phyloP scores from a whole-genome alignment of 2,329 filamentous ascomycete genomes.

The Ophiocordyceps sinensis region DNA sequence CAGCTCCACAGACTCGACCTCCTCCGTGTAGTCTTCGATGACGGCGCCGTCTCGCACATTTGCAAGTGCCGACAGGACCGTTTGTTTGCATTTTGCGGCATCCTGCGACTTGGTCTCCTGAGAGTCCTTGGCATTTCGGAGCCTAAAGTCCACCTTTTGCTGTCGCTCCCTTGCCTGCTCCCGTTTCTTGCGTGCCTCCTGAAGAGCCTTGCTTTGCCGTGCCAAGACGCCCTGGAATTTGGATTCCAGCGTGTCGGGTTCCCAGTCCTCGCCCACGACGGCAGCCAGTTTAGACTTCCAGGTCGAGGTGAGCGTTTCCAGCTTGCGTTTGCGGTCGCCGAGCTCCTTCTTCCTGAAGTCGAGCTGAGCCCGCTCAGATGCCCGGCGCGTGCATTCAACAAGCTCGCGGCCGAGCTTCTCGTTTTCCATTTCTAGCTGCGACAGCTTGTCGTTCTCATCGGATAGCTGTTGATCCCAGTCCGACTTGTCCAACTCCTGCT shows the following conservation, averaged over 20 bases:
- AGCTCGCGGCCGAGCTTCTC: slow-evolving; percentile 67
- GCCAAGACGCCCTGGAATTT: slow-evolving; percentile 52
- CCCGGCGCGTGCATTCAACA: slow-evolving; percentile 65
- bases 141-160: slow-evolving; percentile 59
- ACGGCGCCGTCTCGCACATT: slow-evolving; percentile 26
- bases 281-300: slow-evolving; percentile 57
- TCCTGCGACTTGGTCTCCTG: slow-evolving; percentile 51
- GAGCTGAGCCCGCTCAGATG: slow-evolving; percentile 69
- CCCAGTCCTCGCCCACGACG: slow-evolving; percentile 53
- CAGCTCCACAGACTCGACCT: slow-evolving; percentile 34
- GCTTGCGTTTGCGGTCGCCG: slow-evolving; percentile 54
- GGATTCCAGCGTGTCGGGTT: slow-evolving; percentile 51
- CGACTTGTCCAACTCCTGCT: slow-evolving; percentile 45
- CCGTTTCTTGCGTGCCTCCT: slow-evolving; percentile 52
- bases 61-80: slow-evolving; percentile 34
- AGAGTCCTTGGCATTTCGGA: slow-evolving; percentile 51
- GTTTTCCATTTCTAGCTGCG: slow-evolving; percentile 55
- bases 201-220: slow-evolving; percentile 40
- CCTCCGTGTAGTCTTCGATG: slow-evolving; percentile 39
- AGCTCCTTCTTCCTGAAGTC: slow-evolving; percentile 73
- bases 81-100: slow-evolving; percentile 43
- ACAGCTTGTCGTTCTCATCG: slow-evolving; percentile 48
- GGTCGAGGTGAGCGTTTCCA: slow-evolving; percentile 64
- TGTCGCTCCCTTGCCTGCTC: slow-evolving; percentile 59
- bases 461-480: slow-evolving; percentile 60